phyloP scores from a whole-genome alignment of 83 land plant genomes.

The Diphasiastrum complanatum region DNA sequence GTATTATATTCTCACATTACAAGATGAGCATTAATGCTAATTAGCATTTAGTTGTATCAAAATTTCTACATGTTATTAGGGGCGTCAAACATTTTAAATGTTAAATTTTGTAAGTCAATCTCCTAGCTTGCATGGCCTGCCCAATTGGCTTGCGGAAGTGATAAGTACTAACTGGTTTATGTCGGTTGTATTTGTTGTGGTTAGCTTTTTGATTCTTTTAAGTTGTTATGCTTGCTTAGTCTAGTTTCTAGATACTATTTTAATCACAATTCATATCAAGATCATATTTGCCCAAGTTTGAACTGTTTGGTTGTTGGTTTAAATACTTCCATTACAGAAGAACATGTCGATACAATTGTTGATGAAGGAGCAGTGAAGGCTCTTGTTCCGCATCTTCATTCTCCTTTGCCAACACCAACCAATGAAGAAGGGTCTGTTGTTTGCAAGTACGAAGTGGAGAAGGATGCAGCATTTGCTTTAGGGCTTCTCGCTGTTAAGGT shows the following conservation, averaged over 20 bases:
- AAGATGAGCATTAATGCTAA: too few relatives aligned
- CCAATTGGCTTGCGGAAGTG: too few relatives aligned
- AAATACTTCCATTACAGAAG: conserved; percentile 52
- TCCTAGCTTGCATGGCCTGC: too few relatives aligned
- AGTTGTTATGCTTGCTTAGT: conserved; percentile 1
- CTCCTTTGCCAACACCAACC: conserved; percentile 32
- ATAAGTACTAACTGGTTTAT: too few relatives aligned
- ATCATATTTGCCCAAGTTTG: background rate
- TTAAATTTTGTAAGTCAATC: too few relatives aligned
- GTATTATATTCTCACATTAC: too few relatives aligned
- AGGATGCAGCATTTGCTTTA: conserved; percentile 76
- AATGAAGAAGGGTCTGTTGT: conserved; percentile 42
- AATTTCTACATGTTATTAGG: too few relatives aligned
- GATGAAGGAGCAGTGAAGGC: conserved; percentile 78
- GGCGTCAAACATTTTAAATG: too few relatives aligned
- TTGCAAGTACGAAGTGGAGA: conserved; percentile 86
- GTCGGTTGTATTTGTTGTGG: background rate
- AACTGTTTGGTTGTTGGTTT: background rate
- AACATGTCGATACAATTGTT: conserved; percentile 67
- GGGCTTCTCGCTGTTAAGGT: conserved; percentile 91
- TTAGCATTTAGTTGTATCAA: too few relatives aligned
- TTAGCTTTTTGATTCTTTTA: background rate
- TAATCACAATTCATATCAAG: background rate
- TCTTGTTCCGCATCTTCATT: conserved; percentile 67
- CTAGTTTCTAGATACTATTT: background rate